These are phyloP conservation scores for Cryptomeria japonica DNA, from an alignment of 75 land plant genomes.

Conservation along the genomic window DNA sequence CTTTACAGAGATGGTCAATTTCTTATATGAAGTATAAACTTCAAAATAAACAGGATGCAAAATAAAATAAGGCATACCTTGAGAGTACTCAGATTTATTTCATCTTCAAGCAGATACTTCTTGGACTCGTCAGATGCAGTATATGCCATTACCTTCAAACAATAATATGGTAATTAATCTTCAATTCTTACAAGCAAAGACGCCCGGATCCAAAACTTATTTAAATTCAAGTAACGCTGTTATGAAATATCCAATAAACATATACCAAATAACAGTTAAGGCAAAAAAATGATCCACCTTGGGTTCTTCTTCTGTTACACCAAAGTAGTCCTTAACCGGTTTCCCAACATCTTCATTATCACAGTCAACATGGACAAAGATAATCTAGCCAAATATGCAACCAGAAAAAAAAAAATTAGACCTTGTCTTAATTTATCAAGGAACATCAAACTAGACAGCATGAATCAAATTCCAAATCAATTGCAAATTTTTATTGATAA, in stretches of 20 bases:
- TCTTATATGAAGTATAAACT: neutral
- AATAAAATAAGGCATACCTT: conserved; percentile 52
- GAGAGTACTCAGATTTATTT: conserved; percentile 57
- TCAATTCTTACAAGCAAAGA: neutral
- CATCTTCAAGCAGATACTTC: conserved; percentile 69
- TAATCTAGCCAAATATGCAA: conserved; percentile 42
- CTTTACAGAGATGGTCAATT: neutral
- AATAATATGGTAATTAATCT: neutral
- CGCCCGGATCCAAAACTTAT: neutral
- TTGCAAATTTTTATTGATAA: neutral
- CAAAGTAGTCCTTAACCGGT: conserved; percentile 81
- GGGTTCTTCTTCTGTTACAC: conserved; percentile 74
- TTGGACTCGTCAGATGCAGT: conserved; percentile 63
- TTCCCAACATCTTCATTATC: conserved; percentile 71
- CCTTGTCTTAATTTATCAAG: neutral
- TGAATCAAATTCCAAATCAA: neutral
- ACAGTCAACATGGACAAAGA: conserved; percentile 73
- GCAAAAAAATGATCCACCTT: conserved; percentile 28
- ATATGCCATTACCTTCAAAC: conserved; percentile 53
- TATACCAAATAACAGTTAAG: neutral
- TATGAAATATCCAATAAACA: neutral
- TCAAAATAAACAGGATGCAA: neutral
- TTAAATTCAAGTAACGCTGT: neutral
- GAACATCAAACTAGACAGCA: conserved; percentile 6
- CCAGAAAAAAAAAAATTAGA: neutral